Conservation (phyloP, 371 early-diverging fungal species). For the Blakeslea trispora region DNA sequence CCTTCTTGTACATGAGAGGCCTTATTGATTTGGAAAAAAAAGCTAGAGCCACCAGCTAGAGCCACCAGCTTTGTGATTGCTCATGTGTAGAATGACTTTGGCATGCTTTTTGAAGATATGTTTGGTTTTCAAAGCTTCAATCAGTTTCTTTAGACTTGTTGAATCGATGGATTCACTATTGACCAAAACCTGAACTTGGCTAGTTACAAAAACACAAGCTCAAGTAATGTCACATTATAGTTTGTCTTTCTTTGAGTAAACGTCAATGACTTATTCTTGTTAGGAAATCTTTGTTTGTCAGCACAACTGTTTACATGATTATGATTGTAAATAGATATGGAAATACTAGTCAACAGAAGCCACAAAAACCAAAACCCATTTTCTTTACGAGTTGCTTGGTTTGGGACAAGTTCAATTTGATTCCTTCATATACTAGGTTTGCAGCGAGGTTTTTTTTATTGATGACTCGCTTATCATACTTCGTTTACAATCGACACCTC, state of each 20-base stretch:
- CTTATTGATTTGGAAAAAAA: too few species aligned
- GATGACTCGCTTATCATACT: too few species aligned
- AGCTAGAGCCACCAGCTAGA: too few species aligned
- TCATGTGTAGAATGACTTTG: too few species aligned
- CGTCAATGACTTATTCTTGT: slow-evolving; percentile 9
- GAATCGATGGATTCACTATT: slow-evolving; percentile 9
- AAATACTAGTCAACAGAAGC: slow-evolving; percentile 11
- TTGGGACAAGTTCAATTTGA: slow-evolving; percentile 9
- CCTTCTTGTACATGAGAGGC: too few species aligned
- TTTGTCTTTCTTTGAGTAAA: slow-evolving; percentile 11
- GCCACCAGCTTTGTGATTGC: too few species aligned
- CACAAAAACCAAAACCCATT: slow-evolving; percentile 12
- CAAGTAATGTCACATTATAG: slow-evolving; percentile 5
- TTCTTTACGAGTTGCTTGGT: slow-evolving; percentile 12
- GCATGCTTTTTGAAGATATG: slow-evolving; percentile 4
- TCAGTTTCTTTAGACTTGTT: slow-evolving; percentile 8
- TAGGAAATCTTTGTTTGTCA: slow-evolving; percentile 8
- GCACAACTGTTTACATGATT: slow-evolving; percentile 11
- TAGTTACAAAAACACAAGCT: slow-evolving; percentile 12
- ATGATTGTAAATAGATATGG: slow-evolving; percentile 10
- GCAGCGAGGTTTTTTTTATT: slow-evolving; percentile 9
- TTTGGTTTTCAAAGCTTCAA: slow-evolving; percentile 7
- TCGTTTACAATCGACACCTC: too few species aligned
- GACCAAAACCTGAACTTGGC: slow-evolving; percentile 9
- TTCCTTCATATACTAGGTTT: slow-evolving; percentile 10